A percentile compares a stretch with the other conserved stretches of the same genome.
Evolutionary conservation across 2,329 filamentous ascomycete species (phyloP).

Genomic region (Claviceps cyperi): DNA sequence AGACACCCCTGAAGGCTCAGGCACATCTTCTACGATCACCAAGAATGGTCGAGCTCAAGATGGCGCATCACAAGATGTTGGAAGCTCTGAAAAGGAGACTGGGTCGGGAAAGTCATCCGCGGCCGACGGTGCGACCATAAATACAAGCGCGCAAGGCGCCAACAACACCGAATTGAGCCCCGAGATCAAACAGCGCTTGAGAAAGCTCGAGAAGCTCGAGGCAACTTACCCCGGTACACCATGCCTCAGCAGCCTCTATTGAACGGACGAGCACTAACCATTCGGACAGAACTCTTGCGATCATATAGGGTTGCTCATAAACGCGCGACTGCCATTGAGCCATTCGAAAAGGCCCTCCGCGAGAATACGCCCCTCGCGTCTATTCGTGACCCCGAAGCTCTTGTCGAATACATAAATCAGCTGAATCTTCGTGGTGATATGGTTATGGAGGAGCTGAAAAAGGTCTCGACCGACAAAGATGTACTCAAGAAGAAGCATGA

Average conservation of each 20-base stretch:
- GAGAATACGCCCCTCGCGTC: slow-evolving; percentile 87
- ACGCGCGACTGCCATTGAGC: slow-evolving; percentile 73
- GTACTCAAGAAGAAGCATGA: slow-evolving; percentile 62
- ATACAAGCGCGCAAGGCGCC: background rate
- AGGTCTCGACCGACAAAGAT: slow-evolving; percentile 70
- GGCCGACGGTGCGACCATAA: slow-evolving; percentile 3
- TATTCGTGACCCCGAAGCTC: slow-evolving; percentile 68
- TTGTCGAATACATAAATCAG: slow-evolving; percentile 84
- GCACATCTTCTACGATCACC: slow-evolving; percentile 5
- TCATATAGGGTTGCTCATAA: slow-evolving; percentile 88
- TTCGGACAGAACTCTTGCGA: slow-evolving; percentile 57
- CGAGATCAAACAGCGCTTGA: slow-evolving; percentile 61
- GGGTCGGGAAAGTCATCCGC: slow-evolving; percentile 7
- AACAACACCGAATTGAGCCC: slow-evolving; percentile 45
- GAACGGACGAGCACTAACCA: background rate
- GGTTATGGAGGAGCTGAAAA: slow-evolving; percentile 85
- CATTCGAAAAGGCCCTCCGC: slow-evolving; percentile 79
- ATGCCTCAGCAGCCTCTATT: background rate
- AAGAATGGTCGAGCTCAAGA: slow-evolving; percentile 10
- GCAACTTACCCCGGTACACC: slow-evolving; percentile 64
- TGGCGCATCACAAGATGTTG: slow-evolving; percentile 11
- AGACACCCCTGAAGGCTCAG: slow-evolving; percentile 11
- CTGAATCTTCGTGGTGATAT: slow-evolving; percentile 77
- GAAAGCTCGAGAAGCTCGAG: slow-evolving; percentile 83
- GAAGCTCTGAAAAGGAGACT: slow-evolving; percentile 10